Evolutionary conservation across 805 yeast genomes (phyloP), one percentile per base, ranked within the genome.

Genomic region (Monosporozyma yasuniensis): DNA sequence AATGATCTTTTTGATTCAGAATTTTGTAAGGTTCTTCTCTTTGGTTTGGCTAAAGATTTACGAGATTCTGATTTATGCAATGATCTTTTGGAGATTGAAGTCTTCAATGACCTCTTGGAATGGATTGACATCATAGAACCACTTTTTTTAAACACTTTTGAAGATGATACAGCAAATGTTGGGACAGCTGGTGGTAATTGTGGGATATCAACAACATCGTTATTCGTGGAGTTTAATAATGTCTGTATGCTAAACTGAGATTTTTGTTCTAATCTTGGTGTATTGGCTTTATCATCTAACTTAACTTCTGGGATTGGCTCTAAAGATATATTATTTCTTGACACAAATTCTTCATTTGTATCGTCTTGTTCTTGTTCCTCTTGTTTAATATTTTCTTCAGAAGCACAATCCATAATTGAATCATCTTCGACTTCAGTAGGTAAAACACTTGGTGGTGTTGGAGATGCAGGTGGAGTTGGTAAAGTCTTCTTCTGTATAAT

Each of bases 1-100:
- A 67, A 49, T 0, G 70, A 66, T 42, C 64, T 57, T 35, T 64
- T 64, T 1, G 66, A 61, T 22, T 61, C 64, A 1, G 66, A 64
- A 47, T 59, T 61, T 42, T 59, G 61, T 10, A 62, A 42, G 3
- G 65, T 61, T 52, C 56, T 54, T 48, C 54, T 50, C 19, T 35
- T 37, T 42, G n/a, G 38, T 30, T 23, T 43, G 3, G 43, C 49
- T 16, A 55, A 41, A 2, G 58, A 52, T 28, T 27, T 52, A 23
- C 48, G 58, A 1, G 63, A 58, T 16, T 47, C 25, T 0, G 61
- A 56, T 21, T 32, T 42, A 21, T 35, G 49, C 32, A 58, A 21
- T 2, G 54, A 47, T 27, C 23, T 52, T 28, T 51, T 63, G 18
- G 61, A 54, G 9, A 51, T 25, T 14, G 57, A 54, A 2, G 47